phyloP scores from a whole-genome alignment of 148 eudicot genomes.

The Silene latifolia region DNA sequence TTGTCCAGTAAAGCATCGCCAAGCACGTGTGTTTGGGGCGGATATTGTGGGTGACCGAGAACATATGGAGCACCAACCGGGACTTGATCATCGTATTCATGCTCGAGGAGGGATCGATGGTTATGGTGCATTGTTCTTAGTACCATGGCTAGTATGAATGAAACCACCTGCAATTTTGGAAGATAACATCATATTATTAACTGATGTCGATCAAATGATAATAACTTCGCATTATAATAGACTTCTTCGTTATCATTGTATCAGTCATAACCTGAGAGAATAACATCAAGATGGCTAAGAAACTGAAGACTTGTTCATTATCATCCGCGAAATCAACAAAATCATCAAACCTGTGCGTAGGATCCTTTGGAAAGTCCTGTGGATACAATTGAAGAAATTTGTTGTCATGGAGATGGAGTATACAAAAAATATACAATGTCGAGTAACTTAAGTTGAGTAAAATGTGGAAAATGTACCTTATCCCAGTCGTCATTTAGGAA shows the following conservation, averaged over 20 bases:
- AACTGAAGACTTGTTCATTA: constrained; percentile 27
- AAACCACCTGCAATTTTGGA: constrained; percentile 31
- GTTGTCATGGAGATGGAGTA: not conserved
- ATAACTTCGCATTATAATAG: not conserved
- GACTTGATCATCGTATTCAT: not conserved
- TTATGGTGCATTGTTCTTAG: constrained; percentile 23
- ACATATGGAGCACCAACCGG: constrained; percentile 14
- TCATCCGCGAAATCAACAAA: constrained; percentile 40
- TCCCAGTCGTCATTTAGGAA: constrained; percentile 42
- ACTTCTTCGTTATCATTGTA: too few species aligned
- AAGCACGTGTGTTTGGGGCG: not conserved
- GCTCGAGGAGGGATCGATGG: not conserved
- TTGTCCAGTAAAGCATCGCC: not conserved
- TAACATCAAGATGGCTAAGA: constrained; percentile 28
- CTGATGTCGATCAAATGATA: not conserved
- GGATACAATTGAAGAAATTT: not conserved
- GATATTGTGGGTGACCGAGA: constrained; percentile 22
- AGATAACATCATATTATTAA: not conserved
- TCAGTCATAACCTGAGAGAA: constrained; percentile 38
- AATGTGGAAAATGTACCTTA: constrained; percentile 34
- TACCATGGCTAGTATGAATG: constrained; percentile 40
- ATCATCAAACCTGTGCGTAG: constrained; percentile 41
- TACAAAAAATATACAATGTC: too few species aligned
- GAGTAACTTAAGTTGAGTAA: too few species aligned
- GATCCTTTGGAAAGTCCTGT: constrained; percentile 65